A percentile compares a stretch with the other conserved stretches of the same genome.
Conservation (phyloP, 192 early-diverging fungal genomes). For the Coemansia sp. region DNA sequence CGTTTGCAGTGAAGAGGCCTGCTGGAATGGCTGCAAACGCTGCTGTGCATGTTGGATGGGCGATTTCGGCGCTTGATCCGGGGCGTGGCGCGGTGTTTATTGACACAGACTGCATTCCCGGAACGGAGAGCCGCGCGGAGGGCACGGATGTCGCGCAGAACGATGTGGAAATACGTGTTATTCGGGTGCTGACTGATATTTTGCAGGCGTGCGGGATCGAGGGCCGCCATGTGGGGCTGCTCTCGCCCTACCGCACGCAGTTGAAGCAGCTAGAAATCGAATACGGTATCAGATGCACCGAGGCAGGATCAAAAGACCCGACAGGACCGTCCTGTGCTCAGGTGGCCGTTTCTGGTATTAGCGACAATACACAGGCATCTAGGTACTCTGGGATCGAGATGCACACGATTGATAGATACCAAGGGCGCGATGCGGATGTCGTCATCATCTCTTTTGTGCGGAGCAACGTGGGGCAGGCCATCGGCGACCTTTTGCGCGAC, state of each 20-base stretch:
- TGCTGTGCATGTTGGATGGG: too few species aligned
- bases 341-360: too few species aligned
- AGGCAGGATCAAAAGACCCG: too few species aligned
- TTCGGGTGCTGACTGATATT: conserved; percentile 54
- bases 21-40: conserved; percentile 3
- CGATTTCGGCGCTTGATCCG: conserved; percentile 62
- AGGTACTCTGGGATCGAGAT: conserved; percentile 58
- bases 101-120: conserved; percentile 71
- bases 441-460: conserved; percentile 89
- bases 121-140: conserved; percentile 54
- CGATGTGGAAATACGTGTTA: conserved; percentile 61
- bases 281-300: conserved; percentile 6
- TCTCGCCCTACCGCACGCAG: conserved; percentile 83
- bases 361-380: background rate
- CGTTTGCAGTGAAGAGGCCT: background rate
- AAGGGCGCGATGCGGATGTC: conserved; percentile 90
- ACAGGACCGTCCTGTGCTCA: too few species aligned
- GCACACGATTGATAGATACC: conserved; percentile 89
- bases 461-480: conserved; percentile 65
- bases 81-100: conserved; percentile 69
- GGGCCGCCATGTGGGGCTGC: conserved; percentile 67
- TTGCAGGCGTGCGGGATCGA: conserved; percentile 64
- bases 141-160: conserved; percentile 65
- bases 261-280: conserved; percentile 51
- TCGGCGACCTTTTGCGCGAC: conserved; percentile 84